Conservation (phyloP, 163 green algal species). For the Scenedesmus sp. region DNA sequence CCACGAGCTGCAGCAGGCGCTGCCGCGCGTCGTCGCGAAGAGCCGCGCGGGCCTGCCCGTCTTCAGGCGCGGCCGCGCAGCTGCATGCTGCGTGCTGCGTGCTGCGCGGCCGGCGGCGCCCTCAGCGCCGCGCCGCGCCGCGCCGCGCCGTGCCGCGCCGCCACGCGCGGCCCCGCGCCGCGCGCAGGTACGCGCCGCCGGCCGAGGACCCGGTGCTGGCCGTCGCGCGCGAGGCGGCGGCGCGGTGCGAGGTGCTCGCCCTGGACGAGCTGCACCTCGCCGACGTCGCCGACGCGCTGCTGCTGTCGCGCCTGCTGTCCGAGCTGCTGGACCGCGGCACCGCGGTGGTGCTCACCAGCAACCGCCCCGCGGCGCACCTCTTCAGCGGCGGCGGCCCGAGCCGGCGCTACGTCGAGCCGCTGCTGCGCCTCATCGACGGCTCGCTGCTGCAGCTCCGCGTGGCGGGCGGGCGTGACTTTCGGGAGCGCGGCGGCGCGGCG, state of each 20-base stretch:
- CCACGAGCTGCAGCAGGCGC: constrained; percentile 54
- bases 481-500: background rate
- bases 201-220: constrained; percentile 66
- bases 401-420: constrained; percentile 90
- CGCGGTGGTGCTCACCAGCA: constrained; percentile 85
- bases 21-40: constrained; percentile 43
- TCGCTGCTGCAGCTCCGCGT: constrained; percentile 60
- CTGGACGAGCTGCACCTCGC: constrained; percentile 97
- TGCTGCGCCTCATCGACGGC: constrained; percentile 82
- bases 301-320: constrained; percentile 81
- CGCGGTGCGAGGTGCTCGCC: constrained; percentile 66
- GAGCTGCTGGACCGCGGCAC: constrained; percentile 59
- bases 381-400: constrained; percentile 91
- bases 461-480: constrained; percentile 37
- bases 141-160: too few relatives aligned
- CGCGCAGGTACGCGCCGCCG: constrained; percentile 45
- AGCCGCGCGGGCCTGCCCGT: constrained; percentile 48
- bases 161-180: background rate
- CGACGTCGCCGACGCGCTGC: constrained; percentile 95
- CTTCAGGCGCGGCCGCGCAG: constrained; percentile 44
- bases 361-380: constrained; percentile 80
- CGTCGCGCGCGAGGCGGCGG: constrained; percentile 58
- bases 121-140: too few relatives aligned
- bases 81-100: too few relatives aligned
- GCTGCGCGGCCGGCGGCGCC: background rate